Conservation (phyloP, 495 filamentous ascomycete genomes). For the Ascodesmis nigricans region DNA sequence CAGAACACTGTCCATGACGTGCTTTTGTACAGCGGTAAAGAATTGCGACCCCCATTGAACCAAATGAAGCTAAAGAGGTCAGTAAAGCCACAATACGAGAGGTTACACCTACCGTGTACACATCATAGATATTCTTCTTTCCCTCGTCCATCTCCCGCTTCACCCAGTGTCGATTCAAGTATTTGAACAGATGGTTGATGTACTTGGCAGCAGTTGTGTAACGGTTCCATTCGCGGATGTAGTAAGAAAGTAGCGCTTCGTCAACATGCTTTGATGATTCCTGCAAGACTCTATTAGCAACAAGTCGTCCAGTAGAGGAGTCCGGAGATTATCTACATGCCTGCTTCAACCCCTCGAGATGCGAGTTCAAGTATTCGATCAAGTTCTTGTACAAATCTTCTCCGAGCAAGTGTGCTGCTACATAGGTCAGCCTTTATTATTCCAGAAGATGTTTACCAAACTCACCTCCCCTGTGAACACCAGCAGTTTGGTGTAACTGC, state of each 20-base stretch:
- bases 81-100: not conserved
- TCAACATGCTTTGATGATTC: conserved; percentile 59
- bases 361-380: conserved; percentile 55
- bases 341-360: conserved; percentile 39
- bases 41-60: conserved; percentile 87
- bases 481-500: conserved; percentile 24
- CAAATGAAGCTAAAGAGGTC: conserved; percentile 38
- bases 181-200: conserved; percentile 89
- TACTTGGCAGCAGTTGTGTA: conserved; percentile 92
- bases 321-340: conserved; percentile 6
- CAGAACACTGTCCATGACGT: conserved; percentile 86
- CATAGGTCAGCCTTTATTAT: conserved; percentile 5
- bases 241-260: conserved; percentile 80
- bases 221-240: conserved; percentile 87
- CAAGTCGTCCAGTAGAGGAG: not conserved
- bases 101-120: conserved; percentile 42
- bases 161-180: conserved; percentile 97
- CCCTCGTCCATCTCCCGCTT: conserved; percentile 98
- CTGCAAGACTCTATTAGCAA: conserved; percentile 22
- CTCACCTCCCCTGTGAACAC: conserved; percentile 55
- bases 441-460: no score
- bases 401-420: conserved; percentile 66
- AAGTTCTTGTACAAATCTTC: conserved; percentile 91
- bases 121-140: conserved; percentile 95
- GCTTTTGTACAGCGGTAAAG: conserved; percentile 57